phyloP scores from a whole-genome alignment of 1,139 yeast species.

The Insectozyma bohioensis region DNA sequence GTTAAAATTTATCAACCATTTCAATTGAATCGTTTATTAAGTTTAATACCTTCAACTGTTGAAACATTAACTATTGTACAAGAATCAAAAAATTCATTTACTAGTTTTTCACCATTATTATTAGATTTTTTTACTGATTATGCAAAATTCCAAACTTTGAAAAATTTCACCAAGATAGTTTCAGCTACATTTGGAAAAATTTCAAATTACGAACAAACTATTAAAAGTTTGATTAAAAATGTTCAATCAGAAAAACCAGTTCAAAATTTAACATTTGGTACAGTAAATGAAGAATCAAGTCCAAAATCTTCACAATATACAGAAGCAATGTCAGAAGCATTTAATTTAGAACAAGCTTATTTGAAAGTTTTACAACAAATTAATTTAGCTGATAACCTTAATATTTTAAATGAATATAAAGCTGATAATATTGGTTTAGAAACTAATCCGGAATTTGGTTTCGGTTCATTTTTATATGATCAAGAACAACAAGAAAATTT shows the following conservation, averaged over 20 bases:
- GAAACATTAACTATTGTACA: conserved; percentile 63
- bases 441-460: conserved; percentile 81
- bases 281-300: conserved; percentile 21
- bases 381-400: conserved; percentile 38
- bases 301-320: conserved; percentile 15
- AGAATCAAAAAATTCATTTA: conserved; percentile 51
- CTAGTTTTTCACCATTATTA: conserved; percentile 57
- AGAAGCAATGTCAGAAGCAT: conserved; percentile 44
- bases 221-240: conserved; percentile 54
- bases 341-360: conserved; percentile 73
- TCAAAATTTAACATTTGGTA: conserved; percentile 66
- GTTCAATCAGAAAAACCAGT: conserved; percentile 53
- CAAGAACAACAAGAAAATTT: conserved; percentile 53
- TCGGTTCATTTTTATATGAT: conserved; percentile 67
- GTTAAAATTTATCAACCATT: conserved; percentile 76
- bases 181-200: conserved; percentile 60
- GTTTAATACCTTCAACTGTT: conserved; percentile 55
- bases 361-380: conserved; percentile 72
- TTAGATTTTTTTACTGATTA: conserved; percentile 73
- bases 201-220: conserved; percentile 42
- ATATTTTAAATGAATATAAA: conserved; percentile 54
- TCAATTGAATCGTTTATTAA: conserved; percentile 49
- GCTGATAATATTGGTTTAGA: conserved; percentile 42
- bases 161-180: conserved; percentile 51
- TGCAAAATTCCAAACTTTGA: conserved; percentile 46